Conservation (phyloP, 495 filamentous ascomycete species). For the Trichoderma reesei region DNA sequence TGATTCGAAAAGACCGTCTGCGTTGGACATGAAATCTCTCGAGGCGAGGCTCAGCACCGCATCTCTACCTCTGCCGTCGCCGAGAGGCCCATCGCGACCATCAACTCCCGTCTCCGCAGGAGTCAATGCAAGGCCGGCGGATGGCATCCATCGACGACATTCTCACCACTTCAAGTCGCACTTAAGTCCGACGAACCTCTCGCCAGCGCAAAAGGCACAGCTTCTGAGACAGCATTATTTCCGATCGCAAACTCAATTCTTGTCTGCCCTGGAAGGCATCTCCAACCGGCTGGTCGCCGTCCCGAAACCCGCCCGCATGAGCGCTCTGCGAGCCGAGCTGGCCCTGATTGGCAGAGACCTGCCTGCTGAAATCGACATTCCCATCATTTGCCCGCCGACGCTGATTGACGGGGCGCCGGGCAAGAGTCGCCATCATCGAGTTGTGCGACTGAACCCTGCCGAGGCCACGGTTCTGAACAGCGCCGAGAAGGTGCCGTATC, state of each 20-base stretch:
- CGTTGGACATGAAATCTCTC: conserved; percentile 34
- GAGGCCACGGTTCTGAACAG: conserved; percentile 72
- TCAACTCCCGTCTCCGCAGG: conserved; percentile 42
- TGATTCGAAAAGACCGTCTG: conserved; percentile 20
- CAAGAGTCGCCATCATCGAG: conserved; percentile 60
- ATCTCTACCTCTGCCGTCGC: conserved; percentile 51
- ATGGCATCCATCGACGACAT: conserved; percentile 35
- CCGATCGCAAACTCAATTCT: conserved; percentile 59
- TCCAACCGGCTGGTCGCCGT: conserved; percentile 65
- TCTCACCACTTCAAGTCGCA: conserved; percentile 38
- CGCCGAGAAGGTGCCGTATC: conserved; percentile 66
- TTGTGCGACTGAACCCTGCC: conserved; percentile 66
- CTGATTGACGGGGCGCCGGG: conserved; percentile 53
- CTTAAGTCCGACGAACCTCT: conserved; percentile 45
- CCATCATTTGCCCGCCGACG: conserved; percentile 60
- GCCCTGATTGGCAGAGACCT: conserved; percentile 63
- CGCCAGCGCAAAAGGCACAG: conserved; percentile 45
- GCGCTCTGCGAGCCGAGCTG: conserved; percentile 64
- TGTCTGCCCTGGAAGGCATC: conserved; percentile 64
- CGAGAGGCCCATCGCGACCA: conserved; percentile 32
- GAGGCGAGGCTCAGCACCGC: conserved; percentile 52
- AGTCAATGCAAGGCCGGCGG: conserved; percentile 37
- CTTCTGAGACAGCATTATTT: conserved; percentile 65
- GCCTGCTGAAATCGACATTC: conserved; percentile 68
- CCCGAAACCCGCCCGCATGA: conserved; percentile 63